These are phyloP conservation scores for Chaetomiaceae sp. DNA, from an alignment of 2,329 filamentous ascomycete species.

Conservation along the genomic window DNA sequence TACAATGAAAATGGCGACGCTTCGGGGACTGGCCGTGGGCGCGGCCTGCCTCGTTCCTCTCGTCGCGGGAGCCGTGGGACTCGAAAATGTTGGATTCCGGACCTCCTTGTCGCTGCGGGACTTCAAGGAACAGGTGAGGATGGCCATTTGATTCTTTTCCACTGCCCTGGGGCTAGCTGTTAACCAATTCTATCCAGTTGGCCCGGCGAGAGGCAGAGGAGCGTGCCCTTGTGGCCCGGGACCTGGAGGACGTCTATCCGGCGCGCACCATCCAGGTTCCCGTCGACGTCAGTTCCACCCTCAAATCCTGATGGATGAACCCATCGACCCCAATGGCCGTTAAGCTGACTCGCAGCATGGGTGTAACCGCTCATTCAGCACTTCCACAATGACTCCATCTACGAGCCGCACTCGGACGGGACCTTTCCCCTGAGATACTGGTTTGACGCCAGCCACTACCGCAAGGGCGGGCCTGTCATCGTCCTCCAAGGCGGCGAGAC, in stretches of 20 bases:
- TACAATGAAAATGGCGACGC: neutral
- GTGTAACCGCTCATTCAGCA: no score
- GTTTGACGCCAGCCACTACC: constrained; percentile 74
- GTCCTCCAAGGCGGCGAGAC: constrained; percentile 71
- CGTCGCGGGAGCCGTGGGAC: constrained; percentile 9
- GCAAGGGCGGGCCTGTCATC: constrained; percentile 73
- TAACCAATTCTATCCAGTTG: constrained; percentile 5
- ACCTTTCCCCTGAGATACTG: constrained; percentile 73
- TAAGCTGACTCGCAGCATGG: no score
- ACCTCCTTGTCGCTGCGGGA: constrained; percentile 20
- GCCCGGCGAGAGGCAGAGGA: neutral
- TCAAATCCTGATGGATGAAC: no score
- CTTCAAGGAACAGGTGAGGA: constrained; percentile 19
- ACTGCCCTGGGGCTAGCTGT: neutral
- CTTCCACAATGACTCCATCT: constrained; percentile 73
- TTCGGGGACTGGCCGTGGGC: constrained; percentile 5
- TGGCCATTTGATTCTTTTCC: neutral
- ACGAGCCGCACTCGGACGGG: constrained; percentile 68
- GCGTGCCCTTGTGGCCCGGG: constrained; percentile 5
- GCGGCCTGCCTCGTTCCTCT: constrained; percentile 6
- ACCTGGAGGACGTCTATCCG: constrained; percentile 30
- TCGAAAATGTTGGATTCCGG: constrained; percentile 13
- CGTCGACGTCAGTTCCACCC: no score
- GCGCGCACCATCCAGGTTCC: constrained; percentile 43
- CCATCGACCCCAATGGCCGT: no score